A percentile compares a stretch with the other conserved stretches of the same genome.
Evolutionary conservation across 306 rosid species (phyloP).

Genomic region (Ormosia emarginata): DNA sequence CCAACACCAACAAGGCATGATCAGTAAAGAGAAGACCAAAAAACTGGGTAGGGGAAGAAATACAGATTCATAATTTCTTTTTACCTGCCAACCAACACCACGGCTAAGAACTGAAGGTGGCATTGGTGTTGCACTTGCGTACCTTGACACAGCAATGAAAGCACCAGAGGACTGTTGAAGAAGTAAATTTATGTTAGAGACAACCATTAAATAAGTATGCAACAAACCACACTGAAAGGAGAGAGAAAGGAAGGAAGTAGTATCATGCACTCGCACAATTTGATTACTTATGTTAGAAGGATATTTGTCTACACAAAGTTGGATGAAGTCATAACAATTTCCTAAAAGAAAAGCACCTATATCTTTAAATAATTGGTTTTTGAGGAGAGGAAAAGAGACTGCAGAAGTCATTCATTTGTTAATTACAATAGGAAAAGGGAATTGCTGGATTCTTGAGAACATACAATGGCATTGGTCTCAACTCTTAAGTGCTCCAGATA

Average conservation of each 20-base stretch:
- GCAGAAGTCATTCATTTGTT: neutral
- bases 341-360: neutral
- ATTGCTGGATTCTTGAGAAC: neutral
- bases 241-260: neutral
- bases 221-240: neutral
- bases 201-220: neutral
- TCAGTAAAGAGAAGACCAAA: neutral
- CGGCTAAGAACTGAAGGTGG: conserved; percentile 95
- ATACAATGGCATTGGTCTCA: neutral
- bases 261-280: neutral
- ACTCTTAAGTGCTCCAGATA: neutral
- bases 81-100: conserved; percentile 98
- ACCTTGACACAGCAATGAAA: conserved; percentile 78
- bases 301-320: neutral
- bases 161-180: conserved; percentile 78
- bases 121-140: conserved; percentile 90
- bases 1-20: neutral
- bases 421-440: neutral
- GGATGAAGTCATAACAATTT: neutral
- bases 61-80: neutral
- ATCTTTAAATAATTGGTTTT: neutral
- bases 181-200: neutral
- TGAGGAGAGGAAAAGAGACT: neutral
- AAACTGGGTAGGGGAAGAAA: neutral
- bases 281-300: neutral